phyloP scores from a whole-genome alignment of 1,284 basidiomycete genomes.

The Neolentinus lepideus region DNA sequence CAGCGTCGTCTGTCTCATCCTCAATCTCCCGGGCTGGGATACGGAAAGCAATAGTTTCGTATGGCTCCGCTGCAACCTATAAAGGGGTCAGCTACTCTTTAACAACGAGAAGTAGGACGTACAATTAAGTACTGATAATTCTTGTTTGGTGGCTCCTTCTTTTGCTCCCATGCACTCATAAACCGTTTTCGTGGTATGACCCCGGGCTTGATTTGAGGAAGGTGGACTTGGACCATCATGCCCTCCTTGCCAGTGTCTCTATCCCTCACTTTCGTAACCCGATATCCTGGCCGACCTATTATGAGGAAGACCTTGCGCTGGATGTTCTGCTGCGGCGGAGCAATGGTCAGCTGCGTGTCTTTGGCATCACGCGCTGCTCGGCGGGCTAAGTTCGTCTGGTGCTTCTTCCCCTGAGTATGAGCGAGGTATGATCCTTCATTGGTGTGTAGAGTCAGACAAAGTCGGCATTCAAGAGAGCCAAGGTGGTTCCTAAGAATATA shows the following conservation, averaged over 20 bases:
- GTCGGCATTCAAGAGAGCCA: conserved; percentile 94
- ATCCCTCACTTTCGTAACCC: conserved; percentile 86
- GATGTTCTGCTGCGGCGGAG: conserved; percentile 67
- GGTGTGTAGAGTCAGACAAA: conserved; percentile 96
- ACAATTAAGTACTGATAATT: conserved; percentile 97
- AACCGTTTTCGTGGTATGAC: conserved; percentile 87
- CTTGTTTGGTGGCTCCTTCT: conserved; percentile 90
- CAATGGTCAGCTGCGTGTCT: conserved; percentile 82
- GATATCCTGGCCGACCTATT: conserved; percentile 94
- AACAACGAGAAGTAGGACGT: conserved; percentile 25
- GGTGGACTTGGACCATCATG: conserved; percentile 93
- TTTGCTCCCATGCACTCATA: conserved; percentile 99
- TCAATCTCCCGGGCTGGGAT: conserved; percentile 98
- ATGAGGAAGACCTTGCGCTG: conserved; percentile 95
- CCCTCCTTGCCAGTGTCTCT: conserved; percentile 78
- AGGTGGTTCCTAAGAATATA: conserved; percentile 99
- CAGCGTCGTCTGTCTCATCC: conserved; percentile 84
- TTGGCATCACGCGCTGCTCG: conserved; percentile 95
- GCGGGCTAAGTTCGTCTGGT: conserved; percentile 96
- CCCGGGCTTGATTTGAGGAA: conserved; percentile 89
- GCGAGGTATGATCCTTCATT: conserved; percentile 99
- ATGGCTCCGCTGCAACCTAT: conserved; percentile 96
- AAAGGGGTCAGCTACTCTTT: conserved; percentile 5
- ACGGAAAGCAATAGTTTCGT: conserved; percentile 97
- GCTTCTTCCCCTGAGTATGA: conserved; percentile 99